Base-by-base conservation (phyloP, 2,329 filamentous ascomycete genomes). In the Trichoderma sp. region DNA sequence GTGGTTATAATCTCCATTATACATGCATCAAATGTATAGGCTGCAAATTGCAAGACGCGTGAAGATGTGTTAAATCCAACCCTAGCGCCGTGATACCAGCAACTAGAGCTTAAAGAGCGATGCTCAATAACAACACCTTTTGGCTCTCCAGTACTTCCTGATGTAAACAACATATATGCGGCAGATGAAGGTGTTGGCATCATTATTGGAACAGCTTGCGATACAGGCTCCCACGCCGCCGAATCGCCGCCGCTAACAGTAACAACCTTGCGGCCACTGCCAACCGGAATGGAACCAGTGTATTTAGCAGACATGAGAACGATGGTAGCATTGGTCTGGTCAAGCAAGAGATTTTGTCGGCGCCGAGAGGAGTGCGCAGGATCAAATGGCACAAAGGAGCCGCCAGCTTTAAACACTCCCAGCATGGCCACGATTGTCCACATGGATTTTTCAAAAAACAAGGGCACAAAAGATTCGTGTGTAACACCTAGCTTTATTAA, bases 31-130 rank as follows among this genome's bases (percentile, higher is more conserved):
- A 75, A 75, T 5, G 39, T 57, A 28, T 73, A 72, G 3, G 73
- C 64, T 4, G 71, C 47, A 34, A 74, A 76, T 13, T 74, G 62
- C 81, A 82, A 67, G 82, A 82, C 26, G 74, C 76, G 68, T 84
- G 83, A 4, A 15, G 34, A 36, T 36, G 34, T 36, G 34, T 15
- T 6, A 15, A 36, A 36, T 36, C 34, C 13, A 15, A 36, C 34
- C 34, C 34, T 36, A 15, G 34, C 34, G 6, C 34, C 34, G 34
- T 36, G 34, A 36, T 36, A 36, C 34, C 34, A 36, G 34, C 34
- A 36, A 36, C 34, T 36, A 36, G 34, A 36, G 34, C 34, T 36
- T 36, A 36, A 36, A 12, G 34, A 36, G 34, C 34, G 34, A 36
- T 36, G 34, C 34, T 36, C 34, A 36, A 36, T 36, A 13, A 36